Evolutionary conservation across 306 rosid genomes (phyloP), one percentile per base, ranked within the genome.

Genomic region (Rosa chinensis): DNA sequence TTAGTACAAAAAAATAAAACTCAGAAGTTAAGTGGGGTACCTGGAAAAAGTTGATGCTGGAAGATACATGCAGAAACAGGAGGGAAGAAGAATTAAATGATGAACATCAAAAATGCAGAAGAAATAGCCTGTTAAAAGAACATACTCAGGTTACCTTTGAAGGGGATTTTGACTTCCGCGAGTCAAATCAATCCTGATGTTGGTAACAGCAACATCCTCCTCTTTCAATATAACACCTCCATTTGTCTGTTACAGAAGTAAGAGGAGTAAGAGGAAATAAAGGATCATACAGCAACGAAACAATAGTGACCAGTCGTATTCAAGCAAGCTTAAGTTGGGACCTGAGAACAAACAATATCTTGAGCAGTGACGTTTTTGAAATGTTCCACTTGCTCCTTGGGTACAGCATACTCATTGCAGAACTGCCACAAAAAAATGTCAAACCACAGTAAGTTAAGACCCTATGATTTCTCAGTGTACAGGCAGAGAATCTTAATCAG

Each of bases 341-440:
- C 98, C 97, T 95, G 98, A 25, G 97, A 86, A 78, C 99, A 95
- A 85, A 91, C 88, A 82, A 95, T 95, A 82, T 95, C 99, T 86
- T 89, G 92, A 16, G 97, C 90, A 50, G 98, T 95, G 81, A 92
- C 94, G 32, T 89, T 88, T 87, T 89, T 92, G 81, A 91, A 92
- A 76, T 91, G 77, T 49, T 91, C 94, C 75, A 92, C 73, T 85
- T 85, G 87, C 78, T 91, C 90, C 88, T 87, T 95, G 20, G 98
- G 99, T 68, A 95, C 96, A n/a, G 98, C 87, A 90, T 95, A 95
- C 80, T 92, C 97, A 40, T 92, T 95, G 81, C 98, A 92, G 66
- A 92, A 95, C 99, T 95, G 89, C 82, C 84, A 84, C 47, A 74
- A 49, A 40, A 40, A 10, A 18, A 45, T 20, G 43, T 69, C 48